Evolutionary conservation across 345 rosid genomes (phyloP), one percentile per base, ranked within the genome.

Genomic region (Capsella bursapastoris): DNA sequence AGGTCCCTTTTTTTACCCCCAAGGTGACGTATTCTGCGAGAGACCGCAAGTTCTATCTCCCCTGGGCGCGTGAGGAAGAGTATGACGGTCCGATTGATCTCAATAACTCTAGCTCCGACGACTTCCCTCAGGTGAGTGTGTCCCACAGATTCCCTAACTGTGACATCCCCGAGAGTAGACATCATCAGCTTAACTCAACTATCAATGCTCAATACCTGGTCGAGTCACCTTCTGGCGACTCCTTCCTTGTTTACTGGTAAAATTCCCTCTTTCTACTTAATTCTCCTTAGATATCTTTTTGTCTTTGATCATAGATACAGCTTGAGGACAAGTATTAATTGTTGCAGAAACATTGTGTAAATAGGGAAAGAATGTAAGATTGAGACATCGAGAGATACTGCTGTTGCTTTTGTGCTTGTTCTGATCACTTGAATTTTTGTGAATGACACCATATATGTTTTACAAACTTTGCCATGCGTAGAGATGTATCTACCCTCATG

Each of bases 211-310:
- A 12, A 1, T 13, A 69, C 56, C 3, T 57, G 3, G 65, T 69
- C 45, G 56, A 69, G 45, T 44, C 64, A 11, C 64, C 64, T 44
- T 57, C 56, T 32, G 73, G 73, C 55, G 64, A 69, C 3, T 31
- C 34, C 56, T 69, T 69, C 56, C 18, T 44, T 3, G 73, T 69
- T 69, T 43, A 7, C 22, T 44, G 73, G 73, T 38, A 18, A 18
- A 18, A 18, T 18, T 18, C 22, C 22, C 22, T 18, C 22, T 18
- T 18, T 18, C 22, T 18, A 18, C 22, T 18, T 18, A 18, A 18
- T 18, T 18, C 22, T 18, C 22, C 22, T 18, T 18, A 0, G 18
- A 18, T 18, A 18, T 18, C 22, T 18, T 16, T 16, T 18, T 18
- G 22, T 1, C 22, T 18, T 18, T 18, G 22, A 18, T 18, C 25